Percentiles rank a stretch among this genome's conserved stretches.
These are phyloP conservation scores for Dictyostelium firmibasis DNA, from an alignment of 78 protist genomes.

Conservation along the genomic window DNA sequence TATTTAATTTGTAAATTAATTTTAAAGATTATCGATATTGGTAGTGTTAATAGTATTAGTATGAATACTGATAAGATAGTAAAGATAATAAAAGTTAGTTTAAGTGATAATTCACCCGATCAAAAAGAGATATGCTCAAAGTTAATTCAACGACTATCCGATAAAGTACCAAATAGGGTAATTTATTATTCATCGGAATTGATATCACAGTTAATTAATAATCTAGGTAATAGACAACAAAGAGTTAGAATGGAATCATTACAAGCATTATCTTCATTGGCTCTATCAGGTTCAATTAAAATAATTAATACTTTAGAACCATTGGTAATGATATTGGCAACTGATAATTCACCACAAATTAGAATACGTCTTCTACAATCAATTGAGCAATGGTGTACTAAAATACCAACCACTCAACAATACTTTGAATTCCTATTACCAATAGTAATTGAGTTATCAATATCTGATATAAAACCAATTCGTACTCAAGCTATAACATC, in stretches of 20 bases:
- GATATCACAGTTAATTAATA: neutral
- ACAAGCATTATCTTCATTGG: conserved; percentile 19
- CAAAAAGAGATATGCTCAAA: conserved; percentile 1
- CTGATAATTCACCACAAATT: conserved; percentile 23
- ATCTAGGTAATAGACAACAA: conserved; percentile 37
- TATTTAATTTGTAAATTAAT: neutral
- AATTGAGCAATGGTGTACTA: conserved; percentile 15
- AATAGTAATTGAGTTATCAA: neutral
- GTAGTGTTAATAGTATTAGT: neutral
- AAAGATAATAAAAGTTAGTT: neutral
- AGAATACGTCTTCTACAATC: neutral
- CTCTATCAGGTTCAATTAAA: conserved; percentile 27
- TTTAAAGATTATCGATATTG: neutral
- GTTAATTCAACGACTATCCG: neutral
- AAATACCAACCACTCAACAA: conserved; percentile 9
- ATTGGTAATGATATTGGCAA: neutral
- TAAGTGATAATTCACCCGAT: conserved; percentile 1
- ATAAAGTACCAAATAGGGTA: conserved; percentile 22
- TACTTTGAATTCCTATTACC: conserved; percentile 11
- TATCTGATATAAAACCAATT: conserved; percentile 5
- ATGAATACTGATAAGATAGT: neutral
- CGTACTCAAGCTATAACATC: neutral
- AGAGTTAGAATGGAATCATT: conserved; percentile 39
- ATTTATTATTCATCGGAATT: neutral
- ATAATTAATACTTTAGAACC: conserved; percentile 5